Evolutionary conservation across 148 eudicot genomes (phyloP).

Genomic region (Nyssa sinensis): DNA sequence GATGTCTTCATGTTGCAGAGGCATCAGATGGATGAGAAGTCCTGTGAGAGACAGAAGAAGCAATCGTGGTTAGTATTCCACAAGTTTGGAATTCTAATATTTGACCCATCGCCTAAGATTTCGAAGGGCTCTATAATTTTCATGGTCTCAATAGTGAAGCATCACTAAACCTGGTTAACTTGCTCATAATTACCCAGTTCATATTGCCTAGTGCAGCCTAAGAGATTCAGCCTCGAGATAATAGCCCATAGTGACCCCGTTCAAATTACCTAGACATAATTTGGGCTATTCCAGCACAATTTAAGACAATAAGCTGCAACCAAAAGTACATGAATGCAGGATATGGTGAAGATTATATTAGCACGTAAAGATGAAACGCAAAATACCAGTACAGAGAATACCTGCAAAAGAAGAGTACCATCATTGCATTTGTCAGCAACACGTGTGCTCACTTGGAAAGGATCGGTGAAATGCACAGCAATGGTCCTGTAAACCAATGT

Average conservation of each 20-base stretch:
- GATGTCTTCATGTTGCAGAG: too few relatives aligned
- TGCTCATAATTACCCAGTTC: neutral
- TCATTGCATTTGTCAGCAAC: constrained; percentile 87
- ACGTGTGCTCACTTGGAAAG: constrained; percentile 77
- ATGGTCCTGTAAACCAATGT: constrained; percentile 55
- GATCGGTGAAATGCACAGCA: constrained; percentile 97
- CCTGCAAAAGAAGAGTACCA: constrained; percentile 96
- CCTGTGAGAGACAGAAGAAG: too few relatives aligned
- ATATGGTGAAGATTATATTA: neutral
- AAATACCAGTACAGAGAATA: constrained; percentile 18
- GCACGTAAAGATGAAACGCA: neutral
- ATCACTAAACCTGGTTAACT: neutral
- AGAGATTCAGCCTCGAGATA: neutral
- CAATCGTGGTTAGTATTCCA: too few relatives aligned
- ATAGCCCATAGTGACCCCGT: neutral
- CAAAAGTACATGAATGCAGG: neutral
- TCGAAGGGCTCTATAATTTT: too few relatives aligned
- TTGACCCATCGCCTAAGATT: too few relatives aligned
- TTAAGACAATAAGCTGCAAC: neutral
- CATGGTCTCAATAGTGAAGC: neutral
- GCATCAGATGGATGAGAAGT: too few relatives aligned
- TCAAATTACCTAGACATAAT: neutral
- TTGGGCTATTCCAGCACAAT: neutral
- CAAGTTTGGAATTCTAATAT: too few relatives aligned
- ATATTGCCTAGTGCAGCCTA: neutral